Conservation (phyloP, 2,329 filamentous ascomycete species). For the Sporothrix dimorphospora region DNA sequence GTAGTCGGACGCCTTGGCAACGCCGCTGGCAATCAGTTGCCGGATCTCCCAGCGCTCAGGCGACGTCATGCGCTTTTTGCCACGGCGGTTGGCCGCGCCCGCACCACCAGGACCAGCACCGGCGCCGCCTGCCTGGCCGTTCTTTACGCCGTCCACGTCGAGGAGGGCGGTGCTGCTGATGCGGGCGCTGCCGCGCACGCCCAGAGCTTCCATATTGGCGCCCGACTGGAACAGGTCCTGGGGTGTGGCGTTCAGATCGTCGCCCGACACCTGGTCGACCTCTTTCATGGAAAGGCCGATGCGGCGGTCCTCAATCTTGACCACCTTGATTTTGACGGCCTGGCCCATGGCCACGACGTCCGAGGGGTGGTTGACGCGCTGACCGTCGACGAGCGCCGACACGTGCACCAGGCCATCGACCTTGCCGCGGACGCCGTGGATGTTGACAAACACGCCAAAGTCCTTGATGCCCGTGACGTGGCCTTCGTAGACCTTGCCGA, state of each 20-base stretch:
- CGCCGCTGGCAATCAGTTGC: conserved; percentile 93
- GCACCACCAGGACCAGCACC: conserved; percentile 54
- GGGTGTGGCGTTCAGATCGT: conserved; percentile 73
- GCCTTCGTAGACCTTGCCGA: conserved; percentile 89
- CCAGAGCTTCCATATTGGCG: conserved; percentile 83
- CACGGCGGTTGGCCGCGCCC: conserved; percentile 50
- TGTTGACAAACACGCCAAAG: conserved; percentile 92
- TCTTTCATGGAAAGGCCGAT: conserved; percentile 97
- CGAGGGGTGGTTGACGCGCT: conserved; percentile 87
- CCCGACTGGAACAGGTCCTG: conserved; percentile 80
- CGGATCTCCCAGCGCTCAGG: conserved; percentile 97
- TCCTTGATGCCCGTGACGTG: conserved; percentile 91
- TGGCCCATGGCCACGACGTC: conserved; percentile 83
- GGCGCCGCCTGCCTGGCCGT: conserved; percentile 48
- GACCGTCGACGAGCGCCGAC: conserved; percentile 81
- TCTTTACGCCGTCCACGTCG: conserved; percentile 43
- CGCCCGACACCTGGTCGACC: conserved; percentile 86
- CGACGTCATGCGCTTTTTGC: conserved; percentile 92
- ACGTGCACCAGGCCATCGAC: conserved; percentile 94
- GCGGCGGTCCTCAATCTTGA: conserved; percentile 78
- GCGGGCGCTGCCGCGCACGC: conserved; percentile 62
- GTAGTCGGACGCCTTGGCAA: conserved; percentile 89
- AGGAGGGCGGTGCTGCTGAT: conserved; percentile 38
- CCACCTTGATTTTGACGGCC: conserved; percentile 87
- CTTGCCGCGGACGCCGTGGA: conserved; percentile 84